Evolutionary conservation across 805 yeast genomes (phyloP), one percentile per base, ranked within the genome.

Genomic region (Millerozyma miso): DNA sequence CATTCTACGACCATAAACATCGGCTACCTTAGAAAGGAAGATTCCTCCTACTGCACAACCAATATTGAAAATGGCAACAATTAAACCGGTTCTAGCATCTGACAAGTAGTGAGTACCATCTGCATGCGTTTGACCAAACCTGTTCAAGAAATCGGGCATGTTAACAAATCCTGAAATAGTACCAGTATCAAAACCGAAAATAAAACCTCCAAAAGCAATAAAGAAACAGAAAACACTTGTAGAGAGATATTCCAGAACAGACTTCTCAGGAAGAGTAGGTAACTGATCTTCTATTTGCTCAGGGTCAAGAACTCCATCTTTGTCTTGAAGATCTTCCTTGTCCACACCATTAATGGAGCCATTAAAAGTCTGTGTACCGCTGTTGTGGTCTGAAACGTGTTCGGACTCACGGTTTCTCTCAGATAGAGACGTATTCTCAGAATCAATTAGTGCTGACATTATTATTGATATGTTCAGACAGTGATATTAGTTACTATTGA

Each of bases 141-240:
- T 67, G 20, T 47, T 42, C 39, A 60, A 55, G 60, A 76, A 82
- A 49, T 80, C 79, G 8, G 67, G 51, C 80, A 81, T 77, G 59
- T 77, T 78, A 42, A 81, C 77, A 55, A 83, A 79, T 51, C 88
- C 88, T 34, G 85, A 80, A 60, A 83, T 78, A 50, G 88, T 81
- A 69, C 88, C 88, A 42, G 87, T 83, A 69, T 83, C 88, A 75
- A 81, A 83, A 48, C 88, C 88, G 56, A 81, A 83, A 32, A 83
- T 81, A 57, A 79, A 83, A 36, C 89, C 89, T 68, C 88, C 88
- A 49, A 83, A 83, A 23, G 88, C 85, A 46, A 83, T 78, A 40
- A 77, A 55, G 10, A 71, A 51, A 61, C 87, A 80, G 49, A 65
- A 62, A 17, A 62, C 29, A 63, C 65, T 39, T 56, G 67, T 62